Base-by-base conservation (phyloP, 495 filamentous ascomycete species). In the Thozetella sp. region DNA sequence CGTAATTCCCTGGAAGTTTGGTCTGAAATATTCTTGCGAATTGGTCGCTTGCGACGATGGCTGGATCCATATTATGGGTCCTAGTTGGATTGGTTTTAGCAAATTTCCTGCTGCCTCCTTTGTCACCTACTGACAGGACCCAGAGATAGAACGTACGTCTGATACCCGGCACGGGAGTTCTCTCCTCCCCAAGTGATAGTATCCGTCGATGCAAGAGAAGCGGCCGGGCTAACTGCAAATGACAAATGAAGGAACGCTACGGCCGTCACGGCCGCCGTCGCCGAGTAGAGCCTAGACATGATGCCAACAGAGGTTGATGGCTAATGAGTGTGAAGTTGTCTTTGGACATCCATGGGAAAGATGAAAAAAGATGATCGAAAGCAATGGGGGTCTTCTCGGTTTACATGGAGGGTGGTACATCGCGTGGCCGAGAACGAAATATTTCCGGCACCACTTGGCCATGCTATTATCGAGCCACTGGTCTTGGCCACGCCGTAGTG, bases 11-110 rank as follows among this genome's bases (percentile, higher is more conserved):
- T 11, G 58, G 70, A 27, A 80, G 65, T 4, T 55, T 59, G 24
- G 73, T 77, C 45, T 69, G 71, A 65, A 74, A 80, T 26, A 78
- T 67, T 43, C 76, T 74, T 12, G 72, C 73, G 55, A 81, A 80
- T 34, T 74, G 59, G 13, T 70, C 54, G 53, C 71, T 73, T 12
- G 56, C 67, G 0, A 81, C 70, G 25, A 79, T 62, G 12, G 71
- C 62, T 17, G 77, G 77, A 55, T 81, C 77, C 72, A 80, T 76
- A 67, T 80, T 80, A 61, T 81, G 77, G 61, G 76, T 80, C 22
- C 69, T 75, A 55, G n/a, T n/a, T n/a, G n/a, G n/a, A n/a, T n/a
- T n/a, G n/a, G n/a, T n/a, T n/a, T n/a, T n/a, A n/a, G n/a, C n/a
- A n/a, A n/a, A n/a, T n/a, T n/a, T n/a, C n/a, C n/a, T n/a, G n/a